These are phyloP conservation scores for Ganoderma boninense DNA, from an alignment of 1,284 basidiomycete species.

Conservation along the genomic window DNA sequence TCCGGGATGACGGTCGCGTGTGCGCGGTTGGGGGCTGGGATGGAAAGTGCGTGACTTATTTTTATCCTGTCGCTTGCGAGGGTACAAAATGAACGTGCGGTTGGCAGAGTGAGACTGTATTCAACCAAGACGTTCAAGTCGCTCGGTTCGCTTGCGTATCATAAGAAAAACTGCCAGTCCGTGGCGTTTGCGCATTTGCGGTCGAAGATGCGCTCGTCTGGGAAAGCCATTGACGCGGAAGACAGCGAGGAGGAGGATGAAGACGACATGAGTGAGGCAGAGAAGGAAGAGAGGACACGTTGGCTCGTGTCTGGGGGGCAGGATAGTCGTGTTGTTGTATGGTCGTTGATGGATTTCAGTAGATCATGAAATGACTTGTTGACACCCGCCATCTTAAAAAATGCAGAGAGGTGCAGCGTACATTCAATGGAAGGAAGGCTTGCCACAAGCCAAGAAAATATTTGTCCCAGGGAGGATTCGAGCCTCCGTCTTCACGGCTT, in stretches of 20 bases:
- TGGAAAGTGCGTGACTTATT: constrained; percentile 66
- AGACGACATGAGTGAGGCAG: constrained; percentile 59
- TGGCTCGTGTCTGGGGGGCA: constrained; percentile 83
- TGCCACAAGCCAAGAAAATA: constrained; percentile 5
- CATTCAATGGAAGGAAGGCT: no score
- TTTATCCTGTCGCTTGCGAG: not conserved
- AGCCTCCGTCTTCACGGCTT: constrained; percentile 22
- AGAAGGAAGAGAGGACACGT: constrained; percentile 57
- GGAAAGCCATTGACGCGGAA: constrained; percentile 5
- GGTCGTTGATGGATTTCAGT: constrained; percentile 78
- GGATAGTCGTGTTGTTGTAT: constrained; percentile 80
- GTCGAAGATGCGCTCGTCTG: not conserved
- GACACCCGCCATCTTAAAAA: no score
- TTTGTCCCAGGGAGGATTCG: constrained; percentile 33
- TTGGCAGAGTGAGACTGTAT: constrained; percentile 77
- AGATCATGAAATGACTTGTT: constrained; percentile 37
- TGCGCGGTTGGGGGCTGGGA: constrained; percentile 92
- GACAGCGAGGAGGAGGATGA: constrained; percentile 54
- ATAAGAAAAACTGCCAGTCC: constrained; percentile 77
- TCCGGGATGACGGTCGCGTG: constrained; percentile 79
- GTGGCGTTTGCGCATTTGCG: constrained; percentile 67
- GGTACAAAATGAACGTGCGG: not conserved
- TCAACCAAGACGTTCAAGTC: constrained; percentile 80
- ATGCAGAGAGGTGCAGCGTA: no score
- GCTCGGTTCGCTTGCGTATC: constrained; percentile 82